Base-by-base conservation (phyloP, 2,329 filamentous ascomycete genomes). In the Xylaria sp. region DNA sequence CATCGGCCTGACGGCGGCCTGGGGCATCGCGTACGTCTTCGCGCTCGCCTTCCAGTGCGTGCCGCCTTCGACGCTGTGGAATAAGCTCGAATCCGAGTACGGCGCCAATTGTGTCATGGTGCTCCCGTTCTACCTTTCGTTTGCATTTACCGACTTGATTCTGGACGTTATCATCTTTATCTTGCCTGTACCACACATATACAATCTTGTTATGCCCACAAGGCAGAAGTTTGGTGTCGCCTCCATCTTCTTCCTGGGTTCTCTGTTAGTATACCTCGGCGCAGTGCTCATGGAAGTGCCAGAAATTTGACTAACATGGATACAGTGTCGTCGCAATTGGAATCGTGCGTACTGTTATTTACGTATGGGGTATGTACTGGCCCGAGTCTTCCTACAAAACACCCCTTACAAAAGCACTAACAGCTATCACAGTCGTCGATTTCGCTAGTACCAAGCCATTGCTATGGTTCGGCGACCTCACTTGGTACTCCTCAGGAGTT, bases 111-210 rank as follows among this genome's bases (percentile, higher is more conserved):
- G 72, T 43, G 51, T 72, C 12, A 23, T 36, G 25, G 62, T 65
- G 18, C 62, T 69, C 1, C 68, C 69, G 5, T 58, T 69, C 31
- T 73, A 72, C 60, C 59, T 70, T 13, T 66, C 65, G 5, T 60
- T 71, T 43, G 68, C 67, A 6, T 66, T 67, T n/a, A 70, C 61
- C 23, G 72, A 74, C 18, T 12, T 73, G 13, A 63, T 72, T 20
- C 36, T 73, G 1, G 72, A 74, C 25, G 48, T 72, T 5, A 49
- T 70, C 25, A 74, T 73, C 39, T 73, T 70, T 31, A 10, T 71
- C 28, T n/a, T 73, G 4, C 72, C 71, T 1, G 54, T 74, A 51
- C 71, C 67, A 3, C 68, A 69, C 18, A n/a, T 73, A 9, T 70
- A 46, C 15, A 23, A 51, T 6, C 66, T 74, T 8, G 28, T 62